These are phyloP conservation scores for Pichia cabralensis DNA, from an alignment of 805 yeast genomes.

Conservation along the genomic window DNA sequence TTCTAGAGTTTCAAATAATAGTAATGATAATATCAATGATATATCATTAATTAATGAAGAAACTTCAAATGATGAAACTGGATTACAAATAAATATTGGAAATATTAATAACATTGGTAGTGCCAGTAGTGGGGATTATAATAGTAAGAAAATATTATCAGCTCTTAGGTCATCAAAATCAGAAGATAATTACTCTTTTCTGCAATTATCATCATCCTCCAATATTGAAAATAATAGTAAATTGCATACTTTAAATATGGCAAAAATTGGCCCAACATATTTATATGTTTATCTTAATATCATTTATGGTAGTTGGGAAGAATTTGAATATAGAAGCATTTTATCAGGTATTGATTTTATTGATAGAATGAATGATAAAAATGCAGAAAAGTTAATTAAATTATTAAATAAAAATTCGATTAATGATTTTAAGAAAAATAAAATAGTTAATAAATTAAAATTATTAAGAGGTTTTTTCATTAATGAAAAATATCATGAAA, in stretches of 20 bases:
- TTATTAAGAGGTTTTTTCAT: slow-evolving; percentile 1
- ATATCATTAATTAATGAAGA: no score
- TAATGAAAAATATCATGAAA: slow-evolving; percentile 1
- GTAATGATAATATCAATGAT: no score
- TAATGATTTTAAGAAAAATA: slow-evolving; percentile 1
- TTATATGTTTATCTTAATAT: slow-evolving; percentile 3
- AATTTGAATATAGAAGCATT: background rate
- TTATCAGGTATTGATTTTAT: background rate
- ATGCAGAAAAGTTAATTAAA: background rate
- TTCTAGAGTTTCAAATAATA: no score
- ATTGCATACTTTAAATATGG: background rate
- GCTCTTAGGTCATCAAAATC: background rate
- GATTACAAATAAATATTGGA: no score
- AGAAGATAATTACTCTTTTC: background rate
- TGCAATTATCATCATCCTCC: no score
- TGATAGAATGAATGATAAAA: background rate
- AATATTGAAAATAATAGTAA: background rate
- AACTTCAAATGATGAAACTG: no score
- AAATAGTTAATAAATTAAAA: background rate
- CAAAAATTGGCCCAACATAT: slow-evolving; percentile 4
- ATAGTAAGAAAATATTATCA: no score
- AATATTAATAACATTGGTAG: no score
- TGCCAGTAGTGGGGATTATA: no score
- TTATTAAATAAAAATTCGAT: background rate
- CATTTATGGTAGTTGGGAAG: slow-evolving; percentile 7